phyloP scores from a whole-genome alignment of 345 rosid species.

The Alliaria petiolata region DNA sequence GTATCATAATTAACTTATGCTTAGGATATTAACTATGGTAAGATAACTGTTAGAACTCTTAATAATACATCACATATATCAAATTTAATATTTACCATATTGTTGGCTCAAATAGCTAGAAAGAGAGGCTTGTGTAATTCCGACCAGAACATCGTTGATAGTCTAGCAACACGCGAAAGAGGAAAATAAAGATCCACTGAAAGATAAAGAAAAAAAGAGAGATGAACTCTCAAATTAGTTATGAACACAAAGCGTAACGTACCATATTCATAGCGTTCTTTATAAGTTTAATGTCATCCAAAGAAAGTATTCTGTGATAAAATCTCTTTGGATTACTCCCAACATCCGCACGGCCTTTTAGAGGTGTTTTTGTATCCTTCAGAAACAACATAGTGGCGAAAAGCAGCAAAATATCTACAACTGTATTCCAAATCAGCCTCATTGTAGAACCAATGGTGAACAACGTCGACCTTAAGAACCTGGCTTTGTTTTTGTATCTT shows the following conservation, averaged over 20 bases:
- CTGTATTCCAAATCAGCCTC: conserved; percentile 49
- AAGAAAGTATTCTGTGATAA: conserved; percentile 39
- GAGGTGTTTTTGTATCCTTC: conserved; percentile 46
- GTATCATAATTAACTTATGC: too few species aligned
- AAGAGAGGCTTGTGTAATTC: conserved; percentile 61
- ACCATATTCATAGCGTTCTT: conserved; percentile 32
- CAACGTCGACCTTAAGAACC: conserved; percentile 32
- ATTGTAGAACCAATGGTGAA: conserved; percentile 31
- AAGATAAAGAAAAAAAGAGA: neutral
- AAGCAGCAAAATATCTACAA: conserved; percentile 39
- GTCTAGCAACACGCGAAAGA: conserved; percentile 39
- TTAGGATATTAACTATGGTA: too few species aligned
- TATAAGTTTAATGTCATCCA: conserved; percentile 54
- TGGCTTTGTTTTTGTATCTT: neutral
- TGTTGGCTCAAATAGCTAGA: conserved; percentile 41
- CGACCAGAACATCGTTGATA: conserved; percentile 61
- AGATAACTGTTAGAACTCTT: too few species aligned
- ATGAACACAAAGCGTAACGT: neutral
- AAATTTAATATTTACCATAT: neutral
- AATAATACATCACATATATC: neutral
- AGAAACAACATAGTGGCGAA: conserved; percentile 41
- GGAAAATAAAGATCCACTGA: neutral
- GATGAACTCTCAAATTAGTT: neutral
- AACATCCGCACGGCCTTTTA: conserved; percentile 31
- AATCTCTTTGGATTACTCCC: conserved; percentile 26